Evolutionary conservation across 345 rosid species (phyloP).

Genomic region (Mangifera indica): DNA sequence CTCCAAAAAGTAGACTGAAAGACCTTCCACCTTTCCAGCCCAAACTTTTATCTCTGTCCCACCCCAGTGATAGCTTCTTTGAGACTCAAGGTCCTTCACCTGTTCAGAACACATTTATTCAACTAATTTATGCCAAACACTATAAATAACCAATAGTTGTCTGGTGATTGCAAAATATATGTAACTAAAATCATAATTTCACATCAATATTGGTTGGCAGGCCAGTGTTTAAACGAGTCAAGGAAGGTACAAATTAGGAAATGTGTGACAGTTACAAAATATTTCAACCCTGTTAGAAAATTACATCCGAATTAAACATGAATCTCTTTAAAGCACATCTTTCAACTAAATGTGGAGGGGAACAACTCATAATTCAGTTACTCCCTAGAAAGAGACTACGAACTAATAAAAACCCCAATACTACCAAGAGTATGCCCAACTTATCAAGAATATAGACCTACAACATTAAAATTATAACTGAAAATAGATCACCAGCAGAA

Average conservation of each 20-base stretch:
- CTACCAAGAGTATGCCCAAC: neutral
- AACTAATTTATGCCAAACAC: slow-evolving; percentile 13
- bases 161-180: neutral
- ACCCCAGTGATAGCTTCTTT: slow-evolving; percentile 74
- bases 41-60: slow-evolving; percentile 91
- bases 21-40: slow-evolving; percentile 88
- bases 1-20: slow-evolving; percentile 85
- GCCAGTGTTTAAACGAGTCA: neutral
- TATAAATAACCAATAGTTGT: neutral
- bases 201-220: neutral
- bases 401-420: neutral
- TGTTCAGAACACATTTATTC: slow-evolving; percentile 26
- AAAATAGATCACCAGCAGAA: slow-evolving; percentile 9
- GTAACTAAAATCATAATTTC: neutral
- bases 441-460: neutral
- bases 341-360: neutral
- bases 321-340: neutral
- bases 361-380: neutral
- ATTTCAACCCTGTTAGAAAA: neutral
- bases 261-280: neutral
- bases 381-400: neutral
- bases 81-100: slow-evolving; percentile 70
- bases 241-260: neutral
- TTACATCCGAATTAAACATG: neutral
- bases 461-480: neutral